These are phyloP conservation scores for Dendrobium nobile DNA, from an alignment of 106 monocot species.

Conservation along the genomic window DNA sequence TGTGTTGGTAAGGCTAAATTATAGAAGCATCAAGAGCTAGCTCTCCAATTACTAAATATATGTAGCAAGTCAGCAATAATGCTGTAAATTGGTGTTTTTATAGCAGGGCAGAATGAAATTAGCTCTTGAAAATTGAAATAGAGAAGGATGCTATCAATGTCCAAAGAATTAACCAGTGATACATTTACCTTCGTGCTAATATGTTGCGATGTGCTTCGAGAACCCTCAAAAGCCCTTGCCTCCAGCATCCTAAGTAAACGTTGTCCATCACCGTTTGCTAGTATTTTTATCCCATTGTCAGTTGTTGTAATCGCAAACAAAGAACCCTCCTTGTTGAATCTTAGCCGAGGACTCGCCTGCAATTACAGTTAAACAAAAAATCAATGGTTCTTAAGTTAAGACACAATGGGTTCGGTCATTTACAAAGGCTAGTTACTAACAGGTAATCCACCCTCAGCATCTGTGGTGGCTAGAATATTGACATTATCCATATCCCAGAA, in stretches of 20 bases:
- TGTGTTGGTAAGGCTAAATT: not conserved
- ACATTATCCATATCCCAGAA: conserved; percentile 44
- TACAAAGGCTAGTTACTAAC: conserved; percentile 13
- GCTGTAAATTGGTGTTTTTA: not conserved
- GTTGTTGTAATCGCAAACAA: conserved; percentile 80
- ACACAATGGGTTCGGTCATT: not conserved
- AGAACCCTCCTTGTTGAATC: conserved; percentile 97
- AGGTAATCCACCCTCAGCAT: conserved; percentile 31
- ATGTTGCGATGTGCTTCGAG: conserved; percentile 63
- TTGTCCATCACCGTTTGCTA: conserved; percentile 94
- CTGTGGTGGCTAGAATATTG: conserved; percentile 23
- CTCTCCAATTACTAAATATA: not conserved
- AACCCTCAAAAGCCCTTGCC: conserved; percentile 78
- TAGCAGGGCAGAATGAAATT: not conserved
- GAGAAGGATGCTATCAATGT: not conserved
- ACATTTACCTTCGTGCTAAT: conserved; percentile 54
- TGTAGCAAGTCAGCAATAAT: not conserved
- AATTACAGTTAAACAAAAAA: conserved; percentile 10
- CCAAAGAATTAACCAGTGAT: not conserved
- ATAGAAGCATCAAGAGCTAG: not conserved
- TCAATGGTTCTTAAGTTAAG: too few species aligned
- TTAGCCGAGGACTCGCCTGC: conserved; percentile 84
- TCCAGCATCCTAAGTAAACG: conserved; percentile 85
- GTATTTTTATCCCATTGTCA: conserved; percentile 93
- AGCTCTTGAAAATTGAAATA: not conserved